Evolutionary conservation across 2,329 filamentous ascomycete genomes (phyloP).

Genomic region (Keithomyces neogunnii): DNA sequence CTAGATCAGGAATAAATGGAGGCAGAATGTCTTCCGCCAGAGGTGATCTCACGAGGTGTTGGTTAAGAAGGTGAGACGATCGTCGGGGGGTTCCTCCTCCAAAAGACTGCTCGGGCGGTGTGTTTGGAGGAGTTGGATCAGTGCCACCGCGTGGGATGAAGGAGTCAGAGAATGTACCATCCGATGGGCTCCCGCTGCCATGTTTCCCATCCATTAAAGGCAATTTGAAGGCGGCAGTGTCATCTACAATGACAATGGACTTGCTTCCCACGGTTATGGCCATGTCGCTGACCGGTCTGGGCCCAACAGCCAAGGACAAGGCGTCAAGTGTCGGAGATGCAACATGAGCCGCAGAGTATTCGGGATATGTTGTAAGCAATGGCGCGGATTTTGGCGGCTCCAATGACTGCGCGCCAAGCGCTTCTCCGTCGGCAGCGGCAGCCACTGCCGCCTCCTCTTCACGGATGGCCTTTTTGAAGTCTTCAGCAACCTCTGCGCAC

Average conservation of each 20-base stretch:
- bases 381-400: conserved; percentile 17
- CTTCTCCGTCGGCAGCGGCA: conserved; percentile 25
- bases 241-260: conserved; percentile 82
- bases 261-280: conserved; percentile 73
- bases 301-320: conserved; percentile 20
- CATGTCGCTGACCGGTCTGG: conserved; percentile 41
- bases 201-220: conserved; percentile 41
- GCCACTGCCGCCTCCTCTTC: conserved; percentile 45
- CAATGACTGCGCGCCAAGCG: conserved; percentile 12
- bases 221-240: conserved; percentile 44
- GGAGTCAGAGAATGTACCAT: conserved; percentile 45
- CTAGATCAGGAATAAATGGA: conserved; percentile 38
- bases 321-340: conserved; percentile 30
- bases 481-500: conserved; percentile 68
- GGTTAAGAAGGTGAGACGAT: conserved; percentile 47
- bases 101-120: conserved; percentile 40
- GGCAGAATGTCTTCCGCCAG: conserved; percentile 32
- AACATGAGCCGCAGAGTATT: conserved; percentile 36
- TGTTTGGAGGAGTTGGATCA: conserved; percentile 53
- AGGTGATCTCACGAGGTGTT: conserved; percentile 30
- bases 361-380: conserved; percentile 21
- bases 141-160: conserved; percentile 36
- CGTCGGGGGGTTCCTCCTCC: conserved; percentile 39
- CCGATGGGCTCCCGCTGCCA: conserved; percentile 33
- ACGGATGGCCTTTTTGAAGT: conserved; percentile 67